phyloP scores from a whole-genome alignment of 2,329 filamentous ascomycete genomes.

The Seiridium cupressi region DNA sequence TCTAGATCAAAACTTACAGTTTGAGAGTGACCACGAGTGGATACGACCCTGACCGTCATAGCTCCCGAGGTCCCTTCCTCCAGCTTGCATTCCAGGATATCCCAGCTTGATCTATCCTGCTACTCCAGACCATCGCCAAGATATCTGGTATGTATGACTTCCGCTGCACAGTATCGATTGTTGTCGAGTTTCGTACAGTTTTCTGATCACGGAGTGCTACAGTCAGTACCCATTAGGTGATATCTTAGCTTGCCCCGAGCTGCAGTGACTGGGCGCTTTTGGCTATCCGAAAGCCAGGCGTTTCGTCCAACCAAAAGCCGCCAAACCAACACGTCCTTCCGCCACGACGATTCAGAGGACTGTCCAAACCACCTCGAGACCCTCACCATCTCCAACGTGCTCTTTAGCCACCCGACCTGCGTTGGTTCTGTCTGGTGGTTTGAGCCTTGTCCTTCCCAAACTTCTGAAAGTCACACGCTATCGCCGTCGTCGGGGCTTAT shows the following conservation, averaged over 20 bases:
- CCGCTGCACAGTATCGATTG: background rate
- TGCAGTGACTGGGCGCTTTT: background rate
- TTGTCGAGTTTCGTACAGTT: no score
- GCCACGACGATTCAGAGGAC: constrained; percentile 23
- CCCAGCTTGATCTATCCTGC: no score
- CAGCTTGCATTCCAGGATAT: no score
- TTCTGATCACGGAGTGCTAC: no score
- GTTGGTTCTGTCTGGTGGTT: background rate
- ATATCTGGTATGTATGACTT: background rate
- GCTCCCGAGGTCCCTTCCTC: no score
- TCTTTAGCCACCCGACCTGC: background rate
- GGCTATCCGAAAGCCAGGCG: background rate
- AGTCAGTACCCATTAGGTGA: no score
- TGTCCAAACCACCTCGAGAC: constrained; percentile 11
- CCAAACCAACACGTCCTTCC: constrained; percentile 27
- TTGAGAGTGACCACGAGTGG: no score
- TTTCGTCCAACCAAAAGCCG: constrained; percentile 28
- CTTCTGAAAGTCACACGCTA: no score
- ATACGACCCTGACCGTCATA: no score
- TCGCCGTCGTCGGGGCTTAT: no score
- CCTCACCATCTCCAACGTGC: background rate
- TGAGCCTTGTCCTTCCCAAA: background rate
- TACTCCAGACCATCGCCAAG: no score
- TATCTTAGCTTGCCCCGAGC: background rate
- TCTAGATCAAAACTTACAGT: no score